A percentile compares a stretch with the other conserved stretches of the same genome.
These are phyloP conservation scores for Staphylotrichum longicolle DNA, from an alignment of 495 filamentous ascomycete species.

Conservation along the genomic window DNA sequence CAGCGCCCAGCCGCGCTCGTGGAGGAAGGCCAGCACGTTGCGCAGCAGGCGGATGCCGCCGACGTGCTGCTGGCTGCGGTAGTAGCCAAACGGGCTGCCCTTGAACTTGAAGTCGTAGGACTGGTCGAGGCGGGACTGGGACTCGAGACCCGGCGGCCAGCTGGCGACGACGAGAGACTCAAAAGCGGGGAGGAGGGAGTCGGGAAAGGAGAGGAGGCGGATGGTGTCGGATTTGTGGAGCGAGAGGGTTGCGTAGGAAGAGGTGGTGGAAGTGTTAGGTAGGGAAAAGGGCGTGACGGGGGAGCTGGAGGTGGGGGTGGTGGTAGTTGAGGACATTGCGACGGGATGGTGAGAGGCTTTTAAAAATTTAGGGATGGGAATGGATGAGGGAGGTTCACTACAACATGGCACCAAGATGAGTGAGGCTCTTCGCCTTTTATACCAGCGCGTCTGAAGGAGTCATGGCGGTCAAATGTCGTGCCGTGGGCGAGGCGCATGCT, in stretches of 20 bases:
- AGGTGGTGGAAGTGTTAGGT: not conserved
- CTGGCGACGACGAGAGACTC: constrained; percentile 33
- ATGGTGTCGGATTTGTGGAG: constrained; percentile 24
- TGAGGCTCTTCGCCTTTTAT: no score
- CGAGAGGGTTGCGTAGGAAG: constrained; percentile 22
- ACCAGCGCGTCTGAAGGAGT: no score
- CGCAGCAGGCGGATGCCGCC: constrained; percentile 23
- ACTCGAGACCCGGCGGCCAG: constrained; percentile 22
- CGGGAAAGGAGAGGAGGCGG: constrained; percentile 26
- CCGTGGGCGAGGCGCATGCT: no score
- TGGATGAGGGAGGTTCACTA: not conserved
- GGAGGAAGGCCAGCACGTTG: constrained; percentile 25
- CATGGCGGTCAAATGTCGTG: no score
- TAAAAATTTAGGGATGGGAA: no score
- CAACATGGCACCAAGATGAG: not conserved
- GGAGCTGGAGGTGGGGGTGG: not conserved
- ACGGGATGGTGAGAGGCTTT: not conserved
- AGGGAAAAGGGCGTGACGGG: not conserved
- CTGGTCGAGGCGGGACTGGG: not conserved
- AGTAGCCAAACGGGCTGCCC: constrained; percentile 22
- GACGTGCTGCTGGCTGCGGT: constrained; percentile 13
- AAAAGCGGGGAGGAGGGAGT: constrained; percentile 27
- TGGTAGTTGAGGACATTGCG: not conserved
- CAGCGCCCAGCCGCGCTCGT: constrained; percentile 23
- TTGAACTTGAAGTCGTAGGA: constrained; percentile 23